Evolutionary conservation across 2,329 filamentous ascomycete species (phyloP), one percentile per base, ranked within the genome.

Genomic region (Rutstroemia sp.): DNA sequence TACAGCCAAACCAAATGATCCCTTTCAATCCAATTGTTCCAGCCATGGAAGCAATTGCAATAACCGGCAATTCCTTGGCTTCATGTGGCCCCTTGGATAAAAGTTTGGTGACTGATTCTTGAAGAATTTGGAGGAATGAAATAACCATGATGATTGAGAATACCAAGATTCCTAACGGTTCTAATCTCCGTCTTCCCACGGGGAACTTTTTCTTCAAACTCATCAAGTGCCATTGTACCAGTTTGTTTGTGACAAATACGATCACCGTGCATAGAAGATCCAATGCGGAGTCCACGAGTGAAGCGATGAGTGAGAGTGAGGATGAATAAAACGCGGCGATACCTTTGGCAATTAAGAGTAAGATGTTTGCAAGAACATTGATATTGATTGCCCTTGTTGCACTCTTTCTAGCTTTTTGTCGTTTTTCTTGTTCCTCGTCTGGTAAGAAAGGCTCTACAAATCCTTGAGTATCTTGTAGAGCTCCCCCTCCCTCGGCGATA

Each of bases 131-230:
- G 1, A 79, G 59, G 60, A 84, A 83, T 2, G 79, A 81, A n/a
- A 82, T 76, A 45, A 83, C 74, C 80, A 83, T 83, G 59, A 80
- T 79, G 63, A 83, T 79, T 39, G 74, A 77, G 69, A 83, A 83
- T 51, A 83, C 80, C 18, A 83, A 71, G 49, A 83, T 82, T 0
- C 80, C 80, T 4, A 83, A 68, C 0, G 80, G 80, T 61, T 83
- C 80, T 18, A 83, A 73, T 18, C 80, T 74, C 30, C 73, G 70
- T 23, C 76, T 72, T 4, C 77, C 77, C 8, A 83, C 80, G 0
- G 81, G 81, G 61, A 83, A 83, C 21, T 75, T 76, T 57, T 74
- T 73, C 52, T 74, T 72, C 9, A 83, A 70, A 2, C 72, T 69
- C 4, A 70, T 67, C 4, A 83, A 66, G 19, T 76, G 75, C 82